These are phyloP conservation scores for Cryphonectria japonica DNA, from an alignment of 2,329 filamentous ascomycete genomes.

Conservation along the genomic window DNA sequence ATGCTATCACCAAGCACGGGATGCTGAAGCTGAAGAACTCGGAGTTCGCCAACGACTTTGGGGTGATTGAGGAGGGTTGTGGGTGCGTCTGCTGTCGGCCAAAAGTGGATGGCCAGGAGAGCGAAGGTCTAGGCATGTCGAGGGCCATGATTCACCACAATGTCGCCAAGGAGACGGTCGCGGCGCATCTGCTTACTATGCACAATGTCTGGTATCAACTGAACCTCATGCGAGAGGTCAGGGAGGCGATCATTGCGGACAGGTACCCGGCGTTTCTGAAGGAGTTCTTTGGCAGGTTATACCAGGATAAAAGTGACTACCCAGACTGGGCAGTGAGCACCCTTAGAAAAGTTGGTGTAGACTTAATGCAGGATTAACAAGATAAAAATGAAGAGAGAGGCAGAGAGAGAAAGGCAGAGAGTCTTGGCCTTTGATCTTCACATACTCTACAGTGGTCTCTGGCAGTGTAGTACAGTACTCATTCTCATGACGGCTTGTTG, in stretches of 20 bases:
- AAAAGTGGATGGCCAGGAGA: constrained; percentile 55
- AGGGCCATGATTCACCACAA: constrained; percentile 91
- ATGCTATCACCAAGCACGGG: constrained; percentile 81
- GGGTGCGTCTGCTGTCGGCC: constrained; percentile 77
- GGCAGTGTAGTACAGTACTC: background rate
- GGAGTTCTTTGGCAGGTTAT: constrained; percentile 76
- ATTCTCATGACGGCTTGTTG: background rate
- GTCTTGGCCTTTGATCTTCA: background rate
- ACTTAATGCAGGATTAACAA: constrained; percentile 56
- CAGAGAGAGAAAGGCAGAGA: background rate
- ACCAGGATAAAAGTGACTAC: constrained; percentile 68
- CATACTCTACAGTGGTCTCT: background rate
- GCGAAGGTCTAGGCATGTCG: constrained; percentile 73
- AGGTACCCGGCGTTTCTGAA: constrained; percentile 77
- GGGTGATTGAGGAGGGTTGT: constrained; percentile 82
- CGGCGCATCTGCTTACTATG: constrained; percentile 82
- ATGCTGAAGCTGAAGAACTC: constrained; percentile 84
- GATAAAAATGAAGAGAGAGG: background rate
- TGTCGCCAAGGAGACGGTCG: constrained; percentile 90
- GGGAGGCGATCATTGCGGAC: constrained; percentile 81
- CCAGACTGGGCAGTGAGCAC: constrained; percentile 86
- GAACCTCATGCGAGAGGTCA: constrained; percentile 74
- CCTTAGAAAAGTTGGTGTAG: constrained; percentile 76
- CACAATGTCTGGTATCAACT: constrained; percentile 96
- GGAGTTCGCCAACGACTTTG: constrained; percentile 77